Percentiles rank a stretch among this genome's conserved stretches.
phyloP scores from a whole-genome alignment of 257 asterid genomes.

The Nicotiana tabacum region DNA sequence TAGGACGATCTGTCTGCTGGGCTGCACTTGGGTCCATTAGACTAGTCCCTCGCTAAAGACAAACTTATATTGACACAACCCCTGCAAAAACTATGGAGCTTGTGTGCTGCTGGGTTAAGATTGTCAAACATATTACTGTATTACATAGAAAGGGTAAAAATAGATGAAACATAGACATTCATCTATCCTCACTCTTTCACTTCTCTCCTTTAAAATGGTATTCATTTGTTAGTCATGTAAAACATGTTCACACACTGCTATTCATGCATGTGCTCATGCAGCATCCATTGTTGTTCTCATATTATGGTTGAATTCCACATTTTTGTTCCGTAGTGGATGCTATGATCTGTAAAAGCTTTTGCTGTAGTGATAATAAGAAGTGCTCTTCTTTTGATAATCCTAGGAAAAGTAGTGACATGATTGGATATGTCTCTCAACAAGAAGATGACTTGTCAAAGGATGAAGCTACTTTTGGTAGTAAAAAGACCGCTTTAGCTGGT shows the following conservation, averaged over 20 bases:
- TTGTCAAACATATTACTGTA: not conserved
- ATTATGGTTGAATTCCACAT: not conserved
- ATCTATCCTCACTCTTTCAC: not conserved
- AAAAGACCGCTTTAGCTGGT: slow-evolving; percentile 47
- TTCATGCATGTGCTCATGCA: not conserved
- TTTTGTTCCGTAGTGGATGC: not conserved
- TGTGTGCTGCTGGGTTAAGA: not conserved
- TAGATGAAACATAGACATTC: not conserved
- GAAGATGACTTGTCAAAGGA: slow-evolving; percentile 25
- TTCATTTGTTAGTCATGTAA: not conserved
- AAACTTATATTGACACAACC: not conserved
- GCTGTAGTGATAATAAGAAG: slow-evolving; percentile 29
- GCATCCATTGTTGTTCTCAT: slow-evolving; percentile 1
- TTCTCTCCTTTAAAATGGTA: not conserved
- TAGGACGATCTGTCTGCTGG: not conserved
- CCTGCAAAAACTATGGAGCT: not conserved
- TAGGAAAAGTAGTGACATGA: slow-evolving; percentile 22
- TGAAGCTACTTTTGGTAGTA: slow-evolving; percentile 21
- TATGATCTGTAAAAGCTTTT: slow-evolving; percentile 16
- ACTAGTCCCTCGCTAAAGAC: not conserved
- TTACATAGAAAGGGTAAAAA: not conserved
- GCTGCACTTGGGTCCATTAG: not conserved
- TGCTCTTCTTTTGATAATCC: slow-evolving; percentile 28
- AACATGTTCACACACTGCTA: not conserved
- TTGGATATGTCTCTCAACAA: slow-evolving; percentile 23